Evolutionary conservation across 78 protist genomes (phyloP).

Genomic region (Cavenderia fasciculata): DNA sequence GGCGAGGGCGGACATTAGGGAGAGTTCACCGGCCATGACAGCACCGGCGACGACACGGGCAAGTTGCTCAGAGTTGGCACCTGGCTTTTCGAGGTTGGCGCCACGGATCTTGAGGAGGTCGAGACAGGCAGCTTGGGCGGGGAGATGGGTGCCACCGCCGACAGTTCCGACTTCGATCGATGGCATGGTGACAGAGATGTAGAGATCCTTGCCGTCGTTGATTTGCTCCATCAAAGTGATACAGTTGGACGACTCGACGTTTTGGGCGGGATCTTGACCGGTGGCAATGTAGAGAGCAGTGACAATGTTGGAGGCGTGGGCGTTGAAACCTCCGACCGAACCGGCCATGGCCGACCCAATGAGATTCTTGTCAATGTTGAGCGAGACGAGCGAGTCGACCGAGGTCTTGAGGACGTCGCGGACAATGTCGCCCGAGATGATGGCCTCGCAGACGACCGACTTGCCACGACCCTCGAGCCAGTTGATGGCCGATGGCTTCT

Average conservation of each 20-base stretch:
- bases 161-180: conserved; percentile 97
- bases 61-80: conserved; percentile 84
- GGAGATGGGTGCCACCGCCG: conserved; percentile 97
- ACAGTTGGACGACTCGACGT: conserved; percentile 94
- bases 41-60: conserved; percentile 88
- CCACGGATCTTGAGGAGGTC: conserved; percentile 89
- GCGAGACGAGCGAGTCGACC: conserved; percentile 37
- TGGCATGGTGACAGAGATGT: conserved; percentile 94
- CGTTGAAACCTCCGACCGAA: conserved; percentile 97
- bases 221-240: conserved; percentile 91
- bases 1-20: conserved; percentile 93
- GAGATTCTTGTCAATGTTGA: conserved; percentile 92
- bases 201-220: conserved; percentile 68
- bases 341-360: conserved; percentile 98
- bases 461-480: conserved; percentile 97
- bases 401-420: conserved; percentile 85
- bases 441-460: conserved; percentile 92
- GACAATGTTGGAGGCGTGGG: conserved; percentile 97
- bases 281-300: conserved; percentile 95
- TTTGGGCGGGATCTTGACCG: conserved; percentile 98
- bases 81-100: conserved; percentile 62
- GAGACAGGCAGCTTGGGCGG: conserved; percentile 91
- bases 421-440: conserved; percentile 83
- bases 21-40: conserved; percentile 97
- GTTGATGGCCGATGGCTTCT: conserved; percentile 93